Evolutionary conservation across 1,284 basidiomycete species (phyloP).

Genomic region (Wolfiporia cocos): DNA sequence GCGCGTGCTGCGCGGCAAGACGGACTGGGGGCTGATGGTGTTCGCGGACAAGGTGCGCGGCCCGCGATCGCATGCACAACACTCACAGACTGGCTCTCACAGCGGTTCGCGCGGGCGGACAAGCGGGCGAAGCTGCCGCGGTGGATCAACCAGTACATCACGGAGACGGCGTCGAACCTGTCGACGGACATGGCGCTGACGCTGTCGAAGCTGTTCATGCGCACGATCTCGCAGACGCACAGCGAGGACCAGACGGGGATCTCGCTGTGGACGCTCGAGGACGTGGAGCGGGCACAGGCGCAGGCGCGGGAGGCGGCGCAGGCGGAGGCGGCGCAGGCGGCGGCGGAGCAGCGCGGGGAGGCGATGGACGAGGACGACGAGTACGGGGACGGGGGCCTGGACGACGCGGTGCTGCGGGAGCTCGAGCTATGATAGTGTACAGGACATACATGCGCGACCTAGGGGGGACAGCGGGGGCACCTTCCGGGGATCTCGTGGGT

Average conservation of each 20-base stretch:
- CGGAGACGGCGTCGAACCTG: conserved; percentile 93
- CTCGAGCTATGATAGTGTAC: conserved; percentile 39
- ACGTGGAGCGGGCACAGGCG: conserved; percentile 76
- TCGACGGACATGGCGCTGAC: conserved; percentile 99
- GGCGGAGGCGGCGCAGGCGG: conserved; percentile 43
- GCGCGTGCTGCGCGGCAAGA: conserved; percentile 95
- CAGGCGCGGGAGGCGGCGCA: conserved; percentile 69
- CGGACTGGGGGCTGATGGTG: conserved; percentile 99
- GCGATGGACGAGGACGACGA: conserved; percentile 38
- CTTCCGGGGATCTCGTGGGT: conserved; percentile 29
- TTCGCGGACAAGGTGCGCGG: conserved; percentile 87
- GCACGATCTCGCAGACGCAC: conserved; percentile 95
- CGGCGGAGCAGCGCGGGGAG: conserved; percentile 28
- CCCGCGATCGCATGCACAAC: no score
- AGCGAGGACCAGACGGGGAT: conserved; percentile 94
- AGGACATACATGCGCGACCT: conserved; percentile 7
- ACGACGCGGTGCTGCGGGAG: conserved; percentile 58
- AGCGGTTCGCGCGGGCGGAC: conserved; percentile 96
- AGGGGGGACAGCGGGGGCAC: conserved; percentile 39
- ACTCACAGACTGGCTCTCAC: no score
- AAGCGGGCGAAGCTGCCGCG: conserved; percentile 96
- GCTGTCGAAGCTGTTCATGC: conserved; percentile 94
- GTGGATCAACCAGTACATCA: conserved; percentile 99
- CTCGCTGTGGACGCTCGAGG: conserved; percentile 89
- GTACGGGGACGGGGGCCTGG: conserved; percentile 68